Percentiles rank a stretch among this genome's conserved stretches.
phyloP scores from a whole-genome alignment of 768 basidiomycete species.

The Paxillus rubicundulus region DNA sequence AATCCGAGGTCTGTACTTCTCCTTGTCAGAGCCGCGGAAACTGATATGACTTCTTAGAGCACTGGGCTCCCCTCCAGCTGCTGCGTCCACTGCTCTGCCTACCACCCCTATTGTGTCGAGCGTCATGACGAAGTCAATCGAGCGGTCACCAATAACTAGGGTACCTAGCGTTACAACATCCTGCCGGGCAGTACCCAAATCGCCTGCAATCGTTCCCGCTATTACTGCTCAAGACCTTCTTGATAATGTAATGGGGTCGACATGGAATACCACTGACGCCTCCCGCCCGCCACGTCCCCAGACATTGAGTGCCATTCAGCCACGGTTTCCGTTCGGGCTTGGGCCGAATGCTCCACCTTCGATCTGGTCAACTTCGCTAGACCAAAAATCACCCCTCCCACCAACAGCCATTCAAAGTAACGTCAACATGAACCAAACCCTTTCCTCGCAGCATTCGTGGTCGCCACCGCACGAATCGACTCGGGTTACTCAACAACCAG shows the following conservation, averaged over 20 bases:
- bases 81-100: slow-evolving; percentile 13
- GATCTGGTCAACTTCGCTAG: slow-evolving; percentile 65
- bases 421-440: slow-evolving; percentile 8
- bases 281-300: slow-evolving; percentile 11
- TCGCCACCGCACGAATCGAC: slow-evolving; percentile 26
- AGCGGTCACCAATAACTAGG: background rate
- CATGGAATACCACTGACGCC: slow-evolving; percentile 19
- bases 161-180: slow-evolving; percentile 9
- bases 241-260: slow-evolving; percentile 37
- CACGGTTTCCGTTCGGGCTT: slow-evolving; percentile 53
- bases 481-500: slow-evolving; percentile 11
- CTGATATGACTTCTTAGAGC: slow-evolving; percentile 14
- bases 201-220: slow-evolving; percentile 20
- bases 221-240: slow-evolving; percentile 71
- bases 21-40: background rate
- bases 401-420: slow-evolving; percentile 13
- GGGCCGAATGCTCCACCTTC: slow-evolving; percentile 50
- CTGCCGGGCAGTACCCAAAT: slow-evolving; percentile 27
- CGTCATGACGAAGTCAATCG: slow-evolving; percentile 3
- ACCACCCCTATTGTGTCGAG: slow-evolving; percentile 15
- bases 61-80: slow-evolving; percentile 18
- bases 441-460: slow-evolving; percentile 16
- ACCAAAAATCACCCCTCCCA: slow-evolving; percentile 36
- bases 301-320: slow-evolving; percentile 32
- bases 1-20: slow-evolving; percentile 52